Evolutionary conservation across 176 grass and related monocot genomes (phyloP).

Genomic region (Aegilops bicornis): DNA sequence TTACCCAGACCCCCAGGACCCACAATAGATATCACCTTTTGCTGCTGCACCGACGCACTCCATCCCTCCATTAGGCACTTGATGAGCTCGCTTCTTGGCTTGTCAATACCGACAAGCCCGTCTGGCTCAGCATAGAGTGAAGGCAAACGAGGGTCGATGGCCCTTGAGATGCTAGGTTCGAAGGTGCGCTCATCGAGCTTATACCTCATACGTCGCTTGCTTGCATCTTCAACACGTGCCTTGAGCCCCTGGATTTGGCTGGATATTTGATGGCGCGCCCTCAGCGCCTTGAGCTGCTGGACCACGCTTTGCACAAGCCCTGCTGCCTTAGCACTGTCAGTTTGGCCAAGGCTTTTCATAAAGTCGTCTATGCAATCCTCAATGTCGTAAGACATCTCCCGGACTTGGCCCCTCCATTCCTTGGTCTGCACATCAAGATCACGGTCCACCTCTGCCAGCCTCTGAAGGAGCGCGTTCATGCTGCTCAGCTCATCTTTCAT

Average conservation of each 20-base stretch:
- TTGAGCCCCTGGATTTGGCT: constrained; percentile 13
- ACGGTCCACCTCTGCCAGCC: background rate
- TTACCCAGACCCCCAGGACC: background rate
- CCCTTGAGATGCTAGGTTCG: background rate
- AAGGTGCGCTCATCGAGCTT: constrained; percentile 6
- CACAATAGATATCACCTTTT: background rate
- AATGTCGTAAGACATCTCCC: constrained; percentile 15
- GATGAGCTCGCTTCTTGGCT: background rate
- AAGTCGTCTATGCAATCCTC: constrained; percentile 23
- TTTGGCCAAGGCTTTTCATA: constrained; percentile 8
- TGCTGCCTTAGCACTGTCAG: background rate
- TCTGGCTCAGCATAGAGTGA: background rate
- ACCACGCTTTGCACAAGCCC: background rate
- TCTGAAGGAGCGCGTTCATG: constrained; percentile 29
- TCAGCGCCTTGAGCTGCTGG: constrained; percentile 9
- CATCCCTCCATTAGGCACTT: background rate
- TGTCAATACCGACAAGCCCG: constrained; percentile 8
- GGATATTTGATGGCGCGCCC: constrained; percentile 6
- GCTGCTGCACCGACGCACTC: background rate
- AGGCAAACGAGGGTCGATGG: constrained; percentile 9
- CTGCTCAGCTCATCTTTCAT: constrained; percentile 25
- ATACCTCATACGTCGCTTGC: constrained; percentile 23
- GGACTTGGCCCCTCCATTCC: constrained; percentile 20
- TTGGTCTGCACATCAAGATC: constrained; percentile 5
- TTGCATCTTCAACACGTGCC: constrained; percentile 9